Evolutionary conservation across 75 land plant genomes (phyloP), one percentile per base, ranked within the genome.

Genomic region (Sequoiadendron giganteum): DNA sequence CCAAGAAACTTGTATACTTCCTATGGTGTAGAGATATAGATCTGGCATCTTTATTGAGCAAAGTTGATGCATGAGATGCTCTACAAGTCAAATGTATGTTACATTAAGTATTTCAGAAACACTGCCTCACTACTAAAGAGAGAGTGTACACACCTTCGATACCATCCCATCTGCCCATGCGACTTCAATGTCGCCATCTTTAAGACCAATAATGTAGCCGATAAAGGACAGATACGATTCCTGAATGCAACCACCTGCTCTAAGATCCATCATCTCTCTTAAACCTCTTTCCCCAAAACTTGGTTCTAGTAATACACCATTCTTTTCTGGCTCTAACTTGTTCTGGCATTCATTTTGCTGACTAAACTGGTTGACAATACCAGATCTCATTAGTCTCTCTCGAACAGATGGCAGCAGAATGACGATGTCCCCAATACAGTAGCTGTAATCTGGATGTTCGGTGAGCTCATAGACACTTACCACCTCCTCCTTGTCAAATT

Each of bases 161-260:
- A 95, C 95, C 91, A 91, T 92, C 49, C 99, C 99, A 93, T 97
- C 90, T 83, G 95, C 97, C 99, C 99, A 98, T 90, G 92, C 93
- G 43, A 98, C 99, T 87, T 95, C 95, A 89, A 98, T 97, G 76
- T 97, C 94, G 76, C 99, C 99, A 93, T 97, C 94, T 85, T 93
- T 87, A 34, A 98, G 94, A 83, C 95, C 96, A 89, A 94, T 94
- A 43, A 98, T 95, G 87, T 93, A 90, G 39, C 99, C 99, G 90
- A 96, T 95, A 99, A 96, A 97, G 48, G 99, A 98, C 7, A 98
- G 88, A 88, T 91, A 93, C 34, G 88, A 45, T n/a, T 47, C 84
- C 84, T 47, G 15, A 3, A 45, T 10, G 52, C 84, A 43, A 45
- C 84, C 84, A 82, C 18, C 52, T 39, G 47, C 10, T 28, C 25